phyloP scores from a whole-genome alignment of 2,329 filamentous ascomycete genomes.

The Colletotrichum cuscutae region DNA sequence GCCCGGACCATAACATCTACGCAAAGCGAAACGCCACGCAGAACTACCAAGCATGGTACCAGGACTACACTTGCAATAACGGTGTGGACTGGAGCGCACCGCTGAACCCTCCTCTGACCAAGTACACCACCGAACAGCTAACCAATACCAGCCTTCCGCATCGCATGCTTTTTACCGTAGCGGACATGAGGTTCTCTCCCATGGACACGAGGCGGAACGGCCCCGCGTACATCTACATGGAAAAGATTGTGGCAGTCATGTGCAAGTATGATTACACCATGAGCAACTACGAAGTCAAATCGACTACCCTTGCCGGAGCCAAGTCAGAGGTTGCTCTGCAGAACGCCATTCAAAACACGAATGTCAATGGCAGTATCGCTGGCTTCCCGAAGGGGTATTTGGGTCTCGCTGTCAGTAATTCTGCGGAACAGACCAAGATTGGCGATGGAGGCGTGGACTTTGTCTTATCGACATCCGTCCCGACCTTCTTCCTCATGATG shows the following conservation, averaged over 20 bases:
- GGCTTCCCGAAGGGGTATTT: constrained; percentile 34
- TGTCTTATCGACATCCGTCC: constrained; percentile 37
- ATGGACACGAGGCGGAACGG: constrained; percentile 23
- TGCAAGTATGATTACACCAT: constrained; percentile 37
- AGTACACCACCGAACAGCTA: constrained; percentile 30
- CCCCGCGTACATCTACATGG: constrained; percentile 35
- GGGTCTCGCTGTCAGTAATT: constrained; percentile 31
- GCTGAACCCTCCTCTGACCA: background rate
- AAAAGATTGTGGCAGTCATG: constrained; percentile 36
- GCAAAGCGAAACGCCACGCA: constrained; percentile 40
- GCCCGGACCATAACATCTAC: constrained; percentile 39
- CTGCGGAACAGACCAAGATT: constrained; percentile 33
- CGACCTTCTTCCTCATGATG: constrained; percentile 42
- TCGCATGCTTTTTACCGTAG: constrained; percentile 37
- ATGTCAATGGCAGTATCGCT: constrained; percentile 3
- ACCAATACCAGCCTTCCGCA: constrained; percentile 39
- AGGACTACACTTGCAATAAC: constrained; percentile 39
- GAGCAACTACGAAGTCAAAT: constrained; percentile 27
- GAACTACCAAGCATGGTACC: constrained; percentile 40
- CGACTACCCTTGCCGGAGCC: constrained; percentile 27
- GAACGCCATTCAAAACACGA: constrained; percentile 8
- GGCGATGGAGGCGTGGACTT: constrained; percentile 36
- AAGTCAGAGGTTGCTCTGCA: constrained; percentile 31
- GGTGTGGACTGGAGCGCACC: constrained; percentile 35
- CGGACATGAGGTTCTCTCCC: constrained; percentile 36